Conservation (phyloP, 176 grass and related monocot genomes). For the Eleusine indica region DNA sequence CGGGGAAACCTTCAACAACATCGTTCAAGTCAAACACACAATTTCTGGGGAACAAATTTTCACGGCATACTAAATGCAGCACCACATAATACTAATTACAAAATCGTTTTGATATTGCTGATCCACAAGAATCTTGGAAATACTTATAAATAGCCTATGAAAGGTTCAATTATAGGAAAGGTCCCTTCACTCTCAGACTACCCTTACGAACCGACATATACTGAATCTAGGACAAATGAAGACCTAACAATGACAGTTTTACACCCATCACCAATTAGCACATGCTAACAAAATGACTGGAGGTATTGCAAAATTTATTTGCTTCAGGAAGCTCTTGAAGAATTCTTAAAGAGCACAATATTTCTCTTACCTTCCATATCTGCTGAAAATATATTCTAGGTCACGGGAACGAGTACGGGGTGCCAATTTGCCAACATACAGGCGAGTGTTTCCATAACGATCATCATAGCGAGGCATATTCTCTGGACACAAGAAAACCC, state of each 20-base stretch:
- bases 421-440: constrained; percentile 88
- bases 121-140: neutral
- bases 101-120: neutral
- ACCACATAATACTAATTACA: constrained; percentile 40
- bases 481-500: constrained; percentile 46
- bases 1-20: constrained; percentile 99
- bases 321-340: neutral
- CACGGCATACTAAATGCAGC: constrained; percentile 46
- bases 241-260: neutral
- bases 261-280: neutral
- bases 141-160: neutral
- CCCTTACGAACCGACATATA: constrained; percentile 1
- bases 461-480: constrained; percentile 93
- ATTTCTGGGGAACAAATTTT: constrained; percentile 51
- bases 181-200: neutral
- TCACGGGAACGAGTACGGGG: constrained; percentile 76
- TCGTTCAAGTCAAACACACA: constrained; percentile 92
- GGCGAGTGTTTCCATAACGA: constrained; percentile 66
- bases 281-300: neutral
- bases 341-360: neutral
- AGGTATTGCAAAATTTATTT: neutral
- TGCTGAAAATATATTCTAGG: constrained; percentile 77
- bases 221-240: neutral
- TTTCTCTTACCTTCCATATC: constrained; percentile 85
- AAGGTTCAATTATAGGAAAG: neutral